Base-by-base conservation (phyloP, 345 rosid genomes). In the Abelmoschus esculentus region DNA sequence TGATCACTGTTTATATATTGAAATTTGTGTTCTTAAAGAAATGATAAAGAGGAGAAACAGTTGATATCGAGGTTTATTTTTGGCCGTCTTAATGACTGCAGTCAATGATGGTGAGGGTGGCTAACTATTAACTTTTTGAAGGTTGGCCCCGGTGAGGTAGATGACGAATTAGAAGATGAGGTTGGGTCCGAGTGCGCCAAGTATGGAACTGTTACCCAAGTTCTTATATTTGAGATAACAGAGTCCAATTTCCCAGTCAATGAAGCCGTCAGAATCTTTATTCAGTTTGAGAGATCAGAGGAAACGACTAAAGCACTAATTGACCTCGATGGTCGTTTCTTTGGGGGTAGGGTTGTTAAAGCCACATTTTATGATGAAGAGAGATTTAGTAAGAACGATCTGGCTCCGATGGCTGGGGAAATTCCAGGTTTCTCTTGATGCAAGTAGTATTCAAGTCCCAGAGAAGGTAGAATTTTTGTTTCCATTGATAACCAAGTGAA, bases 121-220 rank as follows among this genome's bases (percentile, higher is more conserved):
- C 68, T 79, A 66, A 66, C 52, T 2, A 17, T 17, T 67, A 74
- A 70, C 72, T 55, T 60, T 7, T 50, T 52, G 28, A 81, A 96
- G 99, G 99, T 96, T 61, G 99, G 99, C 4, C 99, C 99, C 69
- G 97, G 98, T 67, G 95, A 96, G 84, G 99, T 96, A 42, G 99
- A 92, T 60, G 99, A 92, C 57, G 97, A 96, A 76, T 85, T 96
- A 69, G 99, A 92, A 73, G 99, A 92, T 0, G 99, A 96, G 84
- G 99, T 92, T 56, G 99, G 77, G 36, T 90, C 97, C 0, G 99
- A 96, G 70, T 90, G 98, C 70, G 84, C 92, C 50, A 96, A 96
- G 76, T 89, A 96, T 34, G 99, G 99, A 7, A 80, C 81, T 0
- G 97, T 96, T 18, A 96, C 98, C 22, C 87, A 89, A 64, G 99